phyloP scores from a whole-genome alignment of 2,329 filamentous ascomycete genomes.

The Fusarium torulosum region DNA sequence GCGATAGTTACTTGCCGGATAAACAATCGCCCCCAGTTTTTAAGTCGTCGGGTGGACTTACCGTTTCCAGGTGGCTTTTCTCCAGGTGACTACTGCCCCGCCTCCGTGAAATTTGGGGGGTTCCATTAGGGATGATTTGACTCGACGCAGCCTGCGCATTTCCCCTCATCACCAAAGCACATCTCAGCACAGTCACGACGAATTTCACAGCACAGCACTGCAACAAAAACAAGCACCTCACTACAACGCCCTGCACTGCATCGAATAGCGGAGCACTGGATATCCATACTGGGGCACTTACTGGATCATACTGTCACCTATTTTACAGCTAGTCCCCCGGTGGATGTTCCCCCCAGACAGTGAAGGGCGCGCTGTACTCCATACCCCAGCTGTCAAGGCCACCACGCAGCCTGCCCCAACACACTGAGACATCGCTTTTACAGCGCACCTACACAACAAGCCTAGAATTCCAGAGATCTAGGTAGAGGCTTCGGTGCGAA shows the following conservation, averaged over 20 bases:
- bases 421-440: not conserved
- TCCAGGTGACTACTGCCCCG: constrained; percentile 21
- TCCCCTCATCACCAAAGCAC: constrained; percentile 55
- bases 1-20: constrained; percentile 29
- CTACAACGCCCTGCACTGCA: not conserved
- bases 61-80: constrained; percentile 4
- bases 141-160: constrained; percentile 49
- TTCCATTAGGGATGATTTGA: constrained; percentile 10
- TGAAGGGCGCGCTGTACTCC: constrained; percentile 7
- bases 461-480: constrained; percentile 20
- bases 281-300: constrained; percentile 13
- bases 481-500: constrained; percentile 36
- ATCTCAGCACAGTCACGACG: constrained; percentile 58
- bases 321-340: constrained; percentile 4
- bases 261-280: constrained; percentile 33
- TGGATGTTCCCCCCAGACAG: constrained; percentile 8
- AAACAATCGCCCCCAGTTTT: constrained; percentile 34
- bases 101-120: constrained; percentile 15
- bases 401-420: constrained; percentile 8
- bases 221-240: constrained; percentile 6
- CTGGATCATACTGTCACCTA: constrained; percentile 7
- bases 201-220: constrained; percentile 43
- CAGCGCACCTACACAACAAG: constrained; percentile 14
- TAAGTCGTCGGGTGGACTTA: constrained; percentile 1
- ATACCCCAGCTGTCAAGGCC: constrained; percentile 1